Percentiles rank a stretch among this genome's conserved stretches.
Conservation (phyloP, 495 filamentous ascomycete genomes). For the Gamarada debralockiae region DNA sequence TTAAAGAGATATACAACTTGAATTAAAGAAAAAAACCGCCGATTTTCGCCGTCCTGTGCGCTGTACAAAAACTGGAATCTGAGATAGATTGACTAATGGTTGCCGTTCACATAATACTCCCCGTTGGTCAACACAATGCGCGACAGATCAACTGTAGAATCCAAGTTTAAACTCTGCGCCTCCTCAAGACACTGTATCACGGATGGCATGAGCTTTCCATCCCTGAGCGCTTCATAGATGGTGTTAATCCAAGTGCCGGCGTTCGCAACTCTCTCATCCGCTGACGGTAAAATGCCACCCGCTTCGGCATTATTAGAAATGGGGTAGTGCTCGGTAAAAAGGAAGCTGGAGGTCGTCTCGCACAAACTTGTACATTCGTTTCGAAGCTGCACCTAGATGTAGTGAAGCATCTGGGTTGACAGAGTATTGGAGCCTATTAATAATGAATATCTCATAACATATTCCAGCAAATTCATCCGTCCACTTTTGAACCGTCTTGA, state of each 20-base stretch:
- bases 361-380: not conserved
- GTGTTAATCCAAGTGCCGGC: not conserved
- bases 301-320: too few relatives aligned
- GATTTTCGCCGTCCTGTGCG: too few relatives aligned
- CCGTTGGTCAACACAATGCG: too few relatives aligned
- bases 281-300: not conserved
- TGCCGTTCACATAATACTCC: too few relatives aligned
- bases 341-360: not conserved
- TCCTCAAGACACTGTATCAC: not conserved
- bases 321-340: too few relatives aligned
- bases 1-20: too few relatives aligned
- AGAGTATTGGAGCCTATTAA: not conserved
- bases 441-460: not conserved
- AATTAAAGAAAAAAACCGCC: too few relatives aligned
- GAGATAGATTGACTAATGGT: too few relatives aligned
- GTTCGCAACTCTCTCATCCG: not conserved
- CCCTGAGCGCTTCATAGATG: not conserved
- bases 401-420: not conserved
- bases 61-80: too few relatives aligned
- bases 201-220: not conserved
- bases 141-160: too few relatives aligned
- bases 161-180: too few relatives aligned
- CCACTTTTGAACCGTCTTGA: not conserved
- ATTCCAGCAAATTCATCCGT: not conserved
- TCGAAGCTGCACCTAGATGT: not conserved